Base-by-base conservation (phyloP, 2,329 filamentous ascomycete genomes). In the Xylogone sp. region DNA sequence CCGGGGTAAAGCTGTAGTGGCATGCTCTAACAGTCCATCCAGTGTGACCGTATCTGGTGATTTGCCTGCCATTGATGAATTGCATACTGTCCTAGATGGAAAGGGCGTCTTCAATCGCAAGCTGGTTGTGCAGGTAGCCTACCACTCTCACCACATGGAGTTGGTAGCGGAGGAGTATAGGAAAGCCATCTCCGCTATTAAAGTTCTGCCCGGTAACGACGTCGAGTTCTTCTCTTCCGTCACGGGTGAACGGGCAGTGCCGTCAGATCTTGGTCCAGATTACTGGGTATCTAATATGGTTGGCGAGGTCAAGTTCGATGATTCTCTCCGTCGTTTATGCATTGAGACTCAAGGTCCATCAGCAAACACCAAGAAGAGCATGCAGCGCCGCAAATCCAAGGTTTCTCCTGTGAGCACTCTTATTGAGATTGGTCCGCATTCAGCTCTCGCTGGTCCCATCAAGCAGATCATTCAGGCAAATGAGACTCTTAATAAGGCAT, bases 211-310 rank as follows among this genome's bases (percentile, higher is more conserved):
- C 10, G 6, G 6, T 27, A 10, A 27, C 10, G 10, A 27, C 5
- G 24, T 27, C 5, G 24, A 27, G 24, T 27, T 27, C 10, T 27
- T 6, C 24, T 27, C 24, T 10, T 27, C 24, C 6, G 24, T 27
- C 5, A 6, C 5, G n/a, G n/a, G n/a, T n/a, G n/a, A n/a, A n/a
- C n/a, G n/a, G n/a, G n/a, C n/a, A n/a, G n/a, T n/a, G n/a, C n/a
- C n/a, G n/a, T n/a, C n/a, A n/a, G n/a, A n/a, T 27, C 55, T 76
- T 1, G 62, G 62, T 7, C 58, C 64, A 1, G 49, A 57, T 0
- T 80, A 79, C 56, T 80, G 77, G 77, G 65, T 67, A 2, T 56
- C 65, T 7, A 80, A 79, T 50, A 58, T 79, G 58, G 67, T 71
- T 1, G 71, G 68, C 2, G 69, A 69, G 1, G 77, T 80, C 8